Percentiles rank a stretch among this genome's conserved stretches.
Evolutionary conservation across 2,329 filamentous ascomycete genomes (phyloP).

Genomic region (Aureobasidium zeae): DNA sequence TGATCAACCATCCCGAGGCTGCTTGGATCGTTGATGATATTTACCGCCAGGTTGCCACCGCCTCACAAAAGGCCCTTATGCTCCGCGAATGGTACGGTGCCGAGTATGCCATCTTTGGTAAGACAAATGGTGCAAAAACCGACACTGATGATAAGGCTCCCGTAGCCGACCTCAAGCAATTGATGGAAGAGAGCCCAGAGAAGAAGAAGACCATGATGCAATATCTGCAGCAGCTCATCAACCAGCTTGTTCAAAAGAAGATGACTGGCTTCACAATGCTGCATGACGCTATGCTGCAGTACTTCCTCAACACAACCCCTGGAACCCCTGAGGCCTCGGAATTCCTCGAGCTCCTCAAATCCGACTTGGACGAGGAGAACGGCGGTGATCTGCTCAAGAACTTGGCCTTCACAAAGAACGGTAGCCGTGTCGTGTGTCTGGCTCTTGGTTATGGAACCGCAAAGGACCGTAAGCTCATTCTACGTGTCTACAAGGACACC

Average conservation of each 20-base stretch:
- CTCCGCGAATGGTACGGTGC: conserved; percentile 94
- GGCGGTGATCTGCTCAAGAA: conserved; percentile 89
- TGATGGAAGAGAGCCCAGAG: conserved; percentile 68
- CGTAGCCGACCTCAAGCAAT: conserved; percentile 62
- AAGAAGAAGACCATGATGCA: conserved; percentile 83
- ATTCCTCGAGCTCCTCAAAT: conserved; percentile 83
- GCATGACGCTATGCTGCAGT: conserved; percentile 96
- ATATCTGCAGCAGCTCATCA: conserved; percentile 76
- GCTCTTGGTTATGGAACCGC: conserved; percentile 75
- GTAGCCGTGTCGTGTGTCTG: conserved; percentile 70
- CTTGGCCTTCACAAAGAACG: conserved; percentile 87
- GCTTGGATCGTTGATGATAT: conserved; percentile 98
- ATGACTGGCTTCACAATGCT: conserved; percentile 95
- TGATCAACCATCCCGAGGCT: conserved; percentile 93
- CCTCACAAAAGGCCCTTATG: conserved; percentile 73
- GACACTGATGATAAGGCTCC: conserved; percentile 39
- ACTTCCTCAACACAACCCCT: conserved; percentile 69
- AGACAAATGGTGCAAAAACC: conserved; percentile 31
- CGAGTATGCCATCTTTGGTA: conserved; percentile 77
- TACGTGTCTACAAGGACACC: conserved; percentile 84
- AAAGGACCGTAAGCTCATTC: conserved; percentile 84
- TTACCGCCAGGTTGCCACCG: conserved; percentile 79
- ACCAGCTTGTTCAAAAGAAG: conserved; percentile 90
- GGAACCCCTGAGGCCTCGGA: conserved; percentile 76
- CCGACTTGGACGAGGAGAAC: conserved; percentile 61